Evolutionary conservation across 2,329 filamentous ascomycete genomes (phyloP).

Genomic region (Corynespora cassiicola): DNA sequence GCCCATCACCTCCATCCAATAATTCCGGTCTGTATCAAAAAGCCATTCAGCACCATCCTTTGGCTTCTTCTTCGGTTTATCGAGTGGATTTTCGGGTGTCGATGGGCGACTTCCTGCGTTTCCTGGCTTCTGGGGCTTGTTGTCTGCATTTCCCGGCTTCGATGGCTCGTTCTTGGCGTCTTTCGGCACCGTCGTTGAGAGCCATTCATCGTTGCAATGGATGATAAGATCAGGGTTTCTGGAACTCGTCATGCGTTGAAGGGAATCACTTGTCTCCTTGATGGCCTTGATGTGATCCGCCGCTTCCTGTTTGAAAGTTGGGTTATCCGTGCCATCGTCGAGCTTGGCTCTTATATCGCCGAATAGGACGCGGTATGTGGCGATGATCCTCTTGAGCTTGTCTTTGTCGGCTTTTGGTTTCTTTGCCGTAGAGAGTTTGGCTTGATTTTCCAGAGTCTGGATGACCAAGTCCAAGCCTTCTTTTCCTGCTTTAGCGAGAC

Average conservation of each 20-base stretch:
- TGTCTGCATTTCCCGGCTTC: no score
- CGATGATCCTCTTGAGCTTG: constrained; percentile 10
- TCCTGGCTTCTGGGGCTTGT: no score
- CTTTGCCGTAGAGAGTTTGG: constrained; percentile 6
- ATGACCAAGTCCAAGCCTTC: constrained; percentile 11
- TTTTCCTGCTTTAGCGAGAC: constrained; percentile 11
- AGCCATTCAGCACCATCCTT: constrained; percentile 2
- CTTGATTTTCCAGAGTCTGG: constrained; percentile 8
- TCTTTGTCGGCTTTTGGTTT: constrained; percentile 9
- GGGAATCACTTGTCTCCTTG: constrained; percentile 11
- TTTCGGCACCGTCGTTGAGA: constrained; percentile 12
- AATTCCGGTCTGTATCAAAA: constrained; percentile 11
- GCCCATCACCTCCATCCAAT: constrained; percentile 9
- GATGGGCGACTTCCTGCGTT: no score
- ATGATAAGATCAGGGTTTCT: constrained; percentile 11
- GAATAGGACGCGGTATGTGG: constrained; percentile 14
- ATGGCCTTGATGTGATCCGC: constrained; percentile 9
- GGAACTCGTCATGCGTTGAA: constrained; percentile 11
- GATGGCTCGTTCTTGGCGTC: neutral
- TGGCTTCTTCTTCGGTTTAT: constrained; percentile 4
- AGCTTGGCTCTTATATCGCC: constrained; percentile 11
- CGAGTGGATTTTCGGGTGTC: no score
- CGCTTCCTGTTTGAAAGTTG: constrained; percentile 8
- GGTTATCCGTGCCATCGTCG: no score
- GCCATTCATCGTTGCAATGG: constrained; percentile 19